Evolutionary conservation across 2,329 filamentous ascomycete genomes (phyloP), one percentile per base, ranked within the genome.

Genomic region (Cercospora zeina): DNA sequence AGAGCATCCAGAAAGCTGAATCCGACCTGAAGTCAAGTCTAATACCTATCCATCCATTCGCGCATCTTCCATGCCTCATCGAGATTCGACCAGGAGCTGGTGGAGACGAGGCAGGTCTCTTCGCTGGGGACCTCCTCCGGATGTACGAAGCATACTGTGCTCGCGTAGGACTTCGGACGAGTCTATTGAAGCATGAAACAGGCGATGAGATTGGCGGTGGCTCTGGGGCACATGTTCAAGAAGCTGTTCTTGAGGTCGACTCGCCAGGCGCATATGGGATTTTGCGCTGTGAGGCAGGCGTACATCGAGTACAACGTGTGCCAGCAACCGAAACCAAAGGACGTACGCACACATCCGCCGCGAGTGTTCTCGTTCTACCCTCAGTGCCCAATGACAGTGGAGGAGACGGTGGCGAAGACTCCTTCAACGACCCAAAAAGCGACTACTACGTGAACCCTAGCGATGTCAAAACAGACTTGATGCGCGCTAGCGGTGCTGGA

Each of bases 41-140:
- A 58, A 89, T 96, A 14, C 95, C 95, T 0, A 85, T 87, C 42
- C 93, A 99, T 74, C 90, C 93, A 2, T 99, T 97, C 74, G 91
- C 91, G 33, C 85, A 91, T 65, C 83, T 97, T 69, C 91, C 93
- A 58, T 97, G 93, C 75, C 83, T 99, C 66, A 78, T 99, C 45
- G 95, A 99, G 77, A 89, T 99, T 63, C 86, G 93, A 0, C 95
- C 95, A 0, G 95, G 95, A 0, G 93, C 92, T 0, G 95, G 95
- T 37, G 95, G 95, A 1, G 87, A 91, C 61, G 95, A 99, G 77
- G 93, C 93, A 2, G 87, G 91, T 0, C 87, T 96, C 65, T 99
- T 99, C 70, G 91, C 93, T 11, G 89, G 90, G 59, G 87, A 95
- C 57, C 77, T 99, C 6, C 85, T 96, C 69, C 86, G 88, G 68